A percentile compares a stretch with the other conserved stretches of the same genome.
Evolutionary conservation across 176 grass and related monocot species (phyloP).

Genomic region (Melocanna baccifera): DNA sequence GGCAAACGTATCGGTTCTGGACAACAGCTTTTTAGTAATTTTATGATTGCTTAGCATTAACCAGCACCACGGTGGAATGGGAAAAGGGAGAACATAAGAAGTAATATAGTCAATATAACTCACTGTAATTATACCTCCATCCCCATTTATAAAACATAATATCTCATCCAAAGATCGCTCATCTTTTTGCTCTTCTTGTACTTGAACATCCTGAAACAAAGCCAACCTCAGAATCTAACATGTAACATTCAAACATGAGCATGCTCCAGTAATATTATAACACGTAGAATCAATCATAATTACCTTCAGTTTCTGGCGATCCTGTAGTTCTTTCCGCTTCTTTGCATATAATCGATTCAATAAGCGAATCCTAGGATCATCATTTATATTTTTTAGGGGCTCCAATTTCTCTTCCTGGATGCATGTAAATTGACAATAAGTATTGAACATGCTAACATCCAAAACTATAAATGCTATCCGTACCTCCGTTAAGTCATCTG

Average conservation of each 20-base stretch:
- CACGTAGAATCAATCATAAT: background rate
- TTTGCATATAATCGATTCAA: constrained; percentile 98
- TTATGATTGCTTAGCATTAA: background rate
- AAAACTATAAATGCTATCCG: constrained; percentile 1
- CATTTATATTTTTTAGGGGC: constrained; percentile 96
- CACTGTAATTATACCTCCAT: constrained; percentile 78
- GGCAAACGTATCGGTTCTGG: background rate
- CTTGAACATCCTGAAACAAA: constrained; percentile 73
- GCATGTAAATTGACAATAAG: constrained; percentile 35
- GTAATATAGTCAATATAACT: constrained; percentile 54
- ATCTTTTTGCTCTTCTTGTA: constrained; percentile 75
- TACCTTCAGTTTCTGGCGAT: constrained; percentile 93
- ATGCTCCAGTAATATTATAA: background rate
- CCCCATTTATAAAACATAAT: constrained; percentile 98
- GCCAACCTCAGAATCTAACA: constrained; percentile 14
- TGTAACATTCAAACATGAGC: constrained; percentile 16
- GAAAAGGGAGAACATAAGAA: constrained; percentile 15
- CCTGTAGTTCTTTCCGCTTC: constrained; percentile 95
- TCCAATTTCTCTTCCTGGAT: constrained; percentile 99
- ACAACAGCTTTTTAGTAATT: background rate
- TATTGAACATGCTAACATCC: background rate
- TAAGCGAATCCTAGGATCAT: constrained; percentile 92
- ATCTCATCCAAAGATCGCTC: constrained; percentile 97
- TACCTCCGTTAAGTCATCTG: constrained; percentile 98
- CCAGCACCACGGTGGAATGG: background rate